Base-by-base conservation (phyloP, 768 basidiomycete genomes). In the Rhodotorula paludigena region DNA sequence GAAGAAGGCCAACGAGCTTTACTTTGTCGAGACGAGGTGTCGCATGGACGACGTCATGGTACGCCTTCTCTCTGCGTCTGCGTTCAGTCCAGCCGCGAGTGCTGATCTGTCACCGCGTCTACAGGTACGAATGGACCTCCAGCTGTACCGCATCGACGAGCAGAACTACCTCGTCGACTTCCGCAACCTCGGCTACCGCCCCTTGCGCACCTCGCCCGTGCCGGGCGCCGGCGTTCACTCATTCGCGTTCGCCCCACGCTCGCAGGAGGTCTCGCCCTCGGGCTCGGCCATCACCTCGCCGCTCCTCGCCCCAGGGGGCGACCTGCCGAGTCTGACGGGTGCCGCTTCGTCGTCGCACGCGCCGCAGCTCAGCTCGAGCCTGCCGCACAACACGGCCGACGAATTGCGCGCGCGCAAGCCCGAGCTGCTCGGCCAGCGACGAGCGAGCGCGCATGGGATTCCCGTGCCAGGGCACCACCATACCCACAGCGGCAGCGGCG, bases 111-210 rank as follows among this genome's bases (percentile, higher is more conserved):
- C 36, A 67, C 35, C 62, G 11, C 55, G 39, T 60, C 6, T 63
- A 21, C 75, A 93, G 92, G 86, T 96, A 11, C 82, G 96, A 42
- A 97, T 97, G 92, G 96, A 99, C 78, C 84, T 99, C 3, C 92
- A 97, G 74, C 84, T 98, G 45, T 99, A 98, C 78, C 89, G 90
- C 83, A 91, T 99, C 28, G 94, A 99, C 77, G 86, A 87, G 32
- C 86, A 64, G 42, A 97, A 97, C 80, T 98, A 97, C 79, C 84
- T 99, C 36, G 96, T 99, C 63, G 94, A 98, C 77, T 99, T 99
- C 80, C 88, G 96, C 74, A 93, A 98, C 81, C 91, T 96, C 78
- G 92, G 91, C 77, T 89, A 92, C 58, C 96, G 97, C 79, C 68
- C 74, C 12, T 75, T 78, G 23, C 70, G 59, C 21, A 60, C 69